Conservation (phyloP, 2,329 filamentous ascomycete genomes). For the Ceratocystiopsis minuta region DNA sequence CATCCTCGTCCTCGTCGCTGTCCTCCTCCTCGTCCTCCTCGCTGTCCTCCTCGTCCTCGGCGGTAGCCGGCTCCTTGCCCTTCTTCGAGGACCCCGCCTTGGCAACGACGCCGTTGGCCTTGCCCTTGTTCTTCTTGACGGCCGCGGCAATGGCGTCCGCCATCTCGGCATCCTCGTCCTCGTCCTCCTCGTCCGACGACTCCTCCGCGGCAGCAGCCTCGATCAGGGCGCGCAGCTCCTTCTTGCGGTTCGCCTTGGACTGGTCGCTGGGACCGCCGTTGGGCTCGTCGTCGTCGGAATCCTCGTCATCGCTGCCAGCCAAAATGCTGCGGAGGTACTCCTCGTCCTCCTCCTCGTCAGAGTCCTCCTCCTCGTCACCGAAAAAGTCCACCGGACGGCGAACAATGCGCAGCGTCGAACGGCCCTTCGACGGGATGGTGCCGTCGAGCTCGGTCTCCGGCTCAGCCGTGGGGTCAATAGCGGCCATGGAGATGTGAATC, state of each 20-base stretch:
- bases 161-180: slow-evolving; percentile 34
- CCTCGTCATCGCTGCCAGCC: slow-evolving; percentile 28
- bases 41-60: slow-evolving; percentile 7
- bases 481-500: slow-evolving; percentile 98
- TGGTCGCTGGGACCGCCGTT: slow-evolving; percentile 89
- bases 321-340: slow-evolving; percentile 42
- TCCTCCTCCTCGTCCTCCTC: slow-evolving; percentile 27
- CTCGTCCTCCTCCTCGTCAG: slow-evolving; percentile 44
- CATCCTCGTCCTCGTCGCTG: slow-evolving; percentile 41
- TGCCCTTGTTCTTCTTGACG: slow-evolving; percentile 17
- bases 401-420: slow-evolving; percentile 81
- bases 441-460: slow-evolving; percentile 46
- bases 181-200: slow-evolving; percentile 41
- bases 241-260: slow-evolving; percentile 62
- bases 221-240: slow-evolving; percentile 60
- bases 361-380: slow-evolving; percentile 40
- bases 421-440: slow-evolving; percentile 43
- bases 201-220: slow-evolving; percentile 44
- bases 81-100: slow-evolving; percentile 5
- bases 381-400: slow-evolving; percentile 39
- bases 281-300: slow-evolving; percentile 49
- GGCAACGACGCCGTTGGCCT: slow-evolving; percentile 4
- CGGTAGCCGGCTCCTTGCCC: slow-evolving; percentile 10
- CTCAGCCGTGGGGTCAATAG: slow-evolving; percentile 74
- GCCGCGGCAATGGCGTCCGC: slow-evolving; percentile 23